Base-by-base conservation (phyloP, 495 filamentous ascomycete species). In the Venustampulla echinocandica region DNA sequence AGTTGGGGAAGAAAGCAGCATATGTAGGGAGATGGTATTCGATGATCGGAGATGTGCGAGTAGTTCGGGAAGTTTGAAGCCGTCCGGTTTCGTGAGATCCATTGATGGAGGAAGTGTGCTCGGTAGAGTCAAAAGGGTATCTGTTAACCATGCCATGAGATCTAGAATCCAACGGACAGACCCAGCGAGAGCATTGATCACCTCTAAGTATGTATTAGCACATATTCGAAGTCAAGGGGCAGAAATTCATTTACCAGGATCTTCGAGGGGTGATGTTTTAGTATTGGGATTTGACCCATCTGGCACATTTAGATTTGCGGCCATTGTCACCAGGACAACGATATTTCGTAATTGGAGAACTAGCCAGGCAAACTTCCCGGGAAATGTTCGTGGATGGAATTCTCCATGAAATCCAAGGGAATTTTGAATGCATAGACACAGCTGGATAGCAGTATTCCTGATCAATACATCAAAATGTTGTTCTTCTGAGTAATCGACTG, bases 361-460 rank as follows among this genome's bases (percentile, higher is more conserved):
- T 1, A 81, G 64, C 74, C 80, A 84, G n/a, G 87, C 76, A 39
- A 93, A 69, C 55, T 82, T 85, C 20, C 81, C 81, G 22, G 76
- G 61, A 19, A 85, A 69, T 22, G 63, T 72, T 17, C 83, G 78
- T 10, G 73, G 66, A 34, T 74, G 66, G 38, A 69, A 70, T 37
- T 77, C 76, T 15, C 76, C 78, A 33, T 67, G 71, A 57, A 76
- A 86, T 14, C 81, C 81, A 21, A 90, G 65, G 39, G 80, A 75
- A 46, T 78, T 80, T 50, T 85, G 76, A 21, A 87, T 68, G 59
- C 82, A 82, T 24, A 87, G 69, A 62, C 76, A 82, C 47, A 80
- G 68, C 50, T 84, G 80, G 32, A 90, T 73, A 28, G 72, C 74
- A 4, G 69, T 67, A 54, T 83, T 84, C 49, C 76, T 70, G 44